Evolutionary conservation across 2,329 filamentous ascomycete genomes (phyloP), one percentile per base, ranked within the genome.

Genomic region (Diplodia seriata): DNA sequence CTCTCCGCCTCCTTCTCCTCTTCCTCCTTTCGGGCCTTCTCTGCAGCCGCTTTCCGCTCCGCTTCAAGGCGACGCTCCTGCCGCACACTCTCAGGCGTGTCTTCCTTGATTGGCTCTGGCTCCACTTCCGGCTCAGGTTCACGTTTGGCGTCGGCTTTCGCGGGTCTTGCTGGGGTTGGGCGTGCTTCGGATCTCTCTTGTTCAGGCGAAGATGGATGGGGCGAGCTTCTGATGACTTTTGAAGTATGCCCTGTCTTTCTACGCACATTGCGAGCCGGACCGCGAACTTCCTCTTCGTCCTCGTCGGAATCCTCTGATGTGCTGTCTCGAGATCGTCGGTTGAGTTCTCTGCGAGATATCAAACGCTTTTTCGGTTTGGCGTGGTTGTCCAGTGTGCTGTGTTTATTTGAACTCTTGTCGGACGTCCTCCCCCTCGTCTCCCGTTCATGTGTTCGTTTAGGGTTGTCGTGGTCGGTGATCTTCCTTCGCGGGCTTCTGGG

Each of bases 271-370:
- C 67, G 53, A 20, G 36, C 50, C 11, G 66, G 66, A 11, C 66
- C 66, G 20, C 77, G 76, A n/a, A 77, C 76, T 61, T 78, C 76
- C 49, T 79, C 77, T 64, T 74, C 77, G 56, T 78, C 76, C 2
- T 78, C 76, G 20, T 76, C 74, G 4, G 76, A 77, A 4, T 78
- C 77, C 5, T 59, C 57, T 6, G 66, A 63, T 20, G 57, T 23
- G 23, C 66, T 68, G 9, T 68, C 66, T 38, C 66, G 57, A 73
- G 75, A 29, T 72, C 77, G 18, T 74, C 76, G 57, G 15, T 68
- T 68, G 71, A 78, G 77, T 67, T 78, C 76, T 70, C 77, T 77
- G 12, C 76, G 75, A 62, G 76, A 76, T 70, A 78, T 74, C 29
- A 80, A 63, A 7, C 77, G 36, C 76, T 65, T 67, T 67, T 74